These are phyloP conservation scores for Eimeria maxima DNA, from an alignment of 169 alveolate genomes.

Conservation along the genomic window DNA sequence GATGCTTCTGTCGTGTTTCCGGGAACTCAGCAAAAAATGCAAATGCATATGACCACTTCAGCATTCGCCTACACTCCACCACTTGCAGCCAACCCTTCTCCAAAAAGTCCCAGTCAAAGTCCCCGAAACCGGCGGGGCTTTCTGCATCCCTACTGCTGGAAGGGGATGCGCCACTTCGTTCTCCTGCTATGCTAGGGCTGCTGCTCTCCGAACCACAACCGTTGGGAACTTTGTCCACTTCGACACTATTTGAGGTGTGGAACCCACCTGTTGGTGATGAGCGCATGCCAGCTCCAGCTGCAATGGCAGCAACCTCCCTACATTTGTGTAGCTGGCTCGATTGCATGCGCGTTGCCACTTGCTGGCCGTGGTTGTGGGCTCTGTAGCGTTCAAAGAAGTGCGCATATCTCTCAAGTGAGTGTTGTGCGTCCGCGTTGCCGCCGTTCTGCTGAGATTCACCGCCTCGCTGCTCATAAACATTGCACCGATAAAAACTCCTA, in stretches of 20 bases:
- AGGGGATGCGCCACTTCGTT: neutral
- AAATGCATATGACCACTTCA: constrained; percentile 84
- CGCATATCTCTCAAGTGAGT: constrained; percentile 83
- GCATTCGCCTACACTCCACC: constrained; percentile 81
- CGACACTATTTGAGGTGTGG: neutral
- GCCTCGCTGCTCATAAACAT: constrained; percentile 69
- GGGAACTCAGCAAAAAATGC: constrained; percentile 73
- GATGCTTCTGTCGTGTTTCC: constrained; percentile 53
- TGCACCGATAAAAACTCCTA: constrained; percentile 73
- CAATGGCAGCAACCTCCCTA: constrained; percentile 62
- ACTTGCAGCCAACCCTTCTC: constrained; percentile 81
- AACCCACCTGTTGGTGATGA: neutral
- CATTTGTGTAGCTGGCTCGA: constrained; percentile 62
- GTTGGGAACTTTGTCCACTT: neutral
- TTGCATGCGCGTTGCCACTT: constrained; percentile 76
- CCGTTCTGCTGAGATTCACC: constrained; percentile 50
- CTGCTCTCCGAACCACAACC: constrained; percentile 27
- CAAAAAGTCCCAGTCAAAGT: constrained; percentile 81
- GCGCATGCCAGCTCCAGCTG: constrained; percentile 9
- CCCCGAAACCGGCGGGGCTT: constrained; percentile 40
- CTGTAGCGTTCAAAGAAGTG: constrained; percentile 82
- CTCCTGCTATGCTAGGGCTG: constrained; percentile 27
- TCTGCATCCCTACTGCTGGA: constrained; percentile 35
- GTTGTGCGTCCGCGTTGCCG: constrained; percentile 55
- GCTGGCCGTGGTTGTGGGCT: constrained; percentile 81